Evolutionary conservation across 2,329 filamentous ascomycete genomes (phyloP).

Genomic region (Blastomyces gilchristii): DNA sequence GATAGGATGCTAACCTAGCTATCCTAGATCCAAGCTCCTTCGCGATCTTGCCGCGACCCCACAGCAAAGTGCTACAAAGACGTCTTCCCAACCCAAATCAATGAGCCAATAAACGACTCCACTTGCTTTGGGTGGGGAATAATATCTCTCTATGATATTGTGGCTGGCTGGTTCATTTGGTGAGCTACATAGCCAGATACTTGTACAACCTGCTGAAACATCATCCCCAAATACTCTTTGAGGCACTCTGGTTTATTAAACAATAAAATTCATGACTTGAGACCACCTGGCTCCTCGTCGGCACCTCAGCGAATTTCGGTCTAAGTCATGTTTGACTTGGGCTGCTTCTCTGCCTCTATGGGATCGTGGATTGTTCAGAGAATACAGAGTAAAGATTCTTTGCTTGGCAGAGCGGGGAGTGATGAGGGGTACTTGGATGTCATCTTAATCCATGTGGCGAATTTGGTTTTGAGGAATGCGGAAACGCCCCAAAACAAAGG

Average conservation of each 20-base stretch:
- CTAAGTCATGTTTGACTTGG: neutral
- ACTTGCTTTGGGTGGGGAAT: neutral
- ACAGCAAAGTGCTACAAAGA: neutral
- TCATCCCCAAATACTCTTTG: neutral
- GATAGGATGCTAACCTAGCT: neutral
- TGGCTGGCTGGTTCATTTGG: neutral
- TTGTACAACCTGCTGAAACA: neutral
- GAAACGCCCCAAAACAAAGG: neutral
- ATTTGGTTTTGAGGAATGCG: neutral
- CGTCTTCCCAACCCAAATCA: neutral
- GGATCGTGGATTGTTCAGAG: neutral
- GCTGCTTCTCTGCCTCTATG: neutral
- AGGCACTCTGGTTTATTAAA: neutral
- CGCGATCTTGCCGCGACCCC: neutral
- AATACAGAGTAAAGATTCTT: neutral
- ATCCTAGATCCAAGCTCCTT: neutral
- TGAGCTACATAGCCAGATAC: too few relatives aligned
- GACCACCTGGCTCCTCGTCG: neutral
- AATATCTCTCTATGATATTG: neutral
- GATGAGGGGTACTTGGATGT: neutral
- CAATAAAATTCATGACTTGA: neutral
- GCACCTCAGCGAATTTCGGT: neutral
- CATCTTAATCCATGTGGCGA: neutral
- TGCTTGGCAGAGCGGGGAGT: neutral
- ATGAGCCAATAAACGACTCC: neutral